Base-by-base conservation (phyloP, 2,329 filamentous ascomycete species). In the Trichoderma asperellum region DNA sequence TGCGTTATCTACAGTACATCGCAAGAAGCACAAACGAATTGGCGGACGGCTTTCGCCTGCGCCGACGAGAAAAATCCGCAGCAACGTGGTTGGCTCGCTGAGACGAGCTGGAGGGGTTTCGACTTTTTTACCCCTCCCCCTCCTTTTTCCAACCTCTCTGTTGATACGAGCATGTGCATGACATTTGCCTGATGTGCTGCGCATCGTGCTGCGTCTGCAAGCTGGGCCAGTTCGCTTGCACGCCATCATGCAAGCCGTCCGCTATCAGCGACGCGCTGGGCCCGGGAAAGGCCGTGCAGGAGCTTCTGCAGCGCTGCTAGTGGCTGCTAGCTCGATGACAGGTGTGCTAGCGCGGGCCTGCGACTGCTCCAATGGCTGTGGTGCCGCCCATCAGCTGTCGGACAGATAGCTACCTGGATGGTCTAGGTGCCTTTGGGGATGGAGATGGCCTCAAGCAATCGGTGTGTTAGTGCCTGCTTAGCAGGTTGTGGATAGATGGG, bases 141-240 rank as follows among this genome's bases (percentile, higher is more conserved):
- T 37, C 21, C 12, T 35, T 35, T 35, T 29, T 35, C 34, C 34
- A 24, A 18, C 34, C 34, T 21, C 55, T 16, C n/a, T 21, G 12
- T 21, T n/a, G 53, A 56, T 37, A 58, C 34, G 32, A 32, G 32
- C 35, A 53, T 53, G 35, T 66, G 40, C 37, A 58, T 58, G 37
- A 52, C 63, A 67, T 59, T 58, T 52, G 63, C 63, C 63, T 66
- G 63, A 67, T 67, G 63, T 66, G 63, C 63, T 24, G 40, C 37
- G 63, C 63, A 58, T 57, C 27, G 63, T 34, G 62, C 62, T 58
- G 62, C 62, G 35, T 35, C 53, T 67, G 63, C 40, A 58, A 47
- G 52, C 60, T 47, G 63, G 53, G 55, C 52, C 34, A 53, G 53
- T 66, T 67, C 63, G 63, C 63, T 67, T 67, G 52, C 63, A 67